These are phyloP conservation scores for Globisporangium radiosum DNA, from an alignment of 352 stramenopile genomes.

Conservation along the genomic window DNA sequence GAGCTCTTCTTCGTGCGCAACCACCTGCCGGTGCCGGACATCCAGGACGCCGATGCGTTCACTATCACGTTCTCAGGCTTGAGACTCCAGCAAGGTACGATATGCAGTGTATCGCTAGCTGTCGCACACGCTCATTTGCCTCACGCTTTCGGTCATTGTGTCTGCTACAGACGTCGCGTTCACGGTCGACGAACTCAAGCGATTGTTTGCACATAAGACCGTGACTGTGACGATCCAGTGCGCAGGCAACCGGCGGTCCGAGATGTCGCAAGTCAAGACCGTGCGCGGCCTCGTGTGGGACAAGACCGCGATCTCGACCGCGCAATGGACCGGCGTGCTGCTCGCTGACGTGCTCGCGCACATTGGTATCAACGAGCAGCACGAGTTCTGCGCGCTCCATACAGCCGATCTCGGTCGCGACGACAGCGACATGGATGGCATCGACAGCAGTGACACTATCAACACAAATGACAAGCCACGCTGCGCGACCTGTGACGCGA, in stretches of 20 bases:
- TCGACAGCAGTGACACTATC: conserved; percentile 16
- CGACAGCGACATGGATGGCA: conserved; percentile 11
- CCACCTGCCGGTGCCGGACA: conserved; percentile 94
- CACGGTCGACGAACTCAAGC: conserved; percentile 86
- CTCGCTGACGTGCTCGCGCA: conserved; percentile 82
- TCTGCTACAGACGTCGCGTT: conserved; percentile 25
- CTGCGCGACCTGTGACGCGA: conserved; percentile 13
- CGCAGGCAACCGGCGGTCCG: conserved; percentile 83
- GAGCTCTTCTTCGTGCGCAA: conserved; percentile 98
- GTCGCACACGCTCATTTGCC: neutral
- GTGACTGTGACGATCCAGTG: conserved; percentile 90
- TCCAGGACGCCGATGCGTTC: conserved; percentile 46
- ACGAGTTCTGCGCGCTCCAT: conserved; percentile 27
- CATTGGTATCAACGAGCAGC: conserved; percentile 45
- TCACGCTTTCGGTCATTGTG: neutral
- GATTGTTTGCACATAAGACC: conserved; percentile 58
- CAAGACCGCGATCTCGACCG: conserved; percentile 78
- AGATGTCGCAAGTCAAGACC: conserved; percentile 62
- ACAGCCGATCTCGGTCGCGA: conserved; percentile 37
- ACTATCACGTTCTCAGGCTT: conserved; percentile 62
- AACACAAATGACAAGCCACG: neutral
- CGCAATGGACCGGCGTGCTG: conserved; percentile 86
- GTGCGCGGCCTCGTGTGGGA: conserved; percentile 28
- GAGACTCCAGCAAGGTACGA: conserved; percentile 31
- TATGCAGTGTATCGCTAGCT: neutral